A percentile compares a stretch with the other conserved stretches of the same genome.
These are phyloP conservation scores for Conoideocrella luteorostrata DNA, from an alignment of 2,329 filamentous ascomycete genomes.

Conservation along the genomic window DNA sequence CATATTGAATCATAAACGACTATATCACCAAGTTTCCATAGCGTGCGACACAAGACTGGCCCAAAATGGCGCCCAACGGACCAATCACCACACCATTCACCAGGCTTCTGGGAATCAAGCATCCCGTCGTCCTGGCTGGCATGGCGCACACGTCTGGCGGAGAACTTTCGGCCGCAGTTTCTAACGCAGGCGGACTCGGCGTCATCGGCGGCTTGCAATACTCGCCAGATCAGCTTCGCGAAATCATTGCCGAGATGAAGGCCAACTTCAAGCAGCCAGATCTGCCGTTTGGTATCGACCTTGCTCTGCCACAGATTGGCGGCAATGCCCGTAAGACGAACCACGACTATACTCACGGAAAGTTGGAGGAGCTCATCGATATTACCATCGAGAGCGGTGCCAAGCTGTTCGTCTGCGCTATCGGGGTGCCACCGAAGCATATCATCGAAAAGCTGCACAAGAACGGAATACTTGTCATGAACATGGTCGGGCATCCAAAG, in stretches of 20 bases:
- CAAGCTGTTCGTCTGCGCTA: constrained; percentile 76
- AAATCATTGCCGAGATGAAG: constrained; percentile 84
- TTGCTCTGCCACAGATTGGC: constrained; percentile 85
- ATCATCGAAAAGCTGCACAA: constrained; percentile 73
- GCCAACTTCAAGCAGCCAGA: constrained; percentile 56
- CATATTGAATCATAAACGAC: no score
- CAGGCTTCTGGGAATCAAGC: constrained; percentile 70
- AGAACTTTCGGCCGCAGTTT: constrained; percentile 75
- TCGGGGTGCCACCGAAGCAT: constrained; percentile 71
- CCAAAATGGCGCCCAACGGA: constrained; percentile 34
- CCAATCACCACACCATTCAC: constrained; percentile 73
- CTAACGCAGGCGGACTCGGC: constrained; percentile 79
- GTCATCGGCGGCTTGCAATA: constrained; percentile 68
- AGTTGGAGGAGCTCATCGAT: constrained; percentile 82
- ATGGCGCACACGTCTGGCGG: constrained; percentile 85
- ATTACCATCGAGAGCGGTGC: constrained; percentile 82
- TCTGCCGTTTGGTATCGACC: constrained; percentile 84
- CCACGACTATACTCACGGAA: constrained; percentile 89
- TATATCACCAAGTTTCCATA: no score
- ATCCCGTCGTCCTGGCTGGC: constrained; percentile 86
- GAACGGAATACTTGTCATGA: constrained; percentile 82
- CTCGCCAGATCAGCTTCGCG: constrained; percentile 66
- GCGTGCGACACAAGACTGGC: no score
- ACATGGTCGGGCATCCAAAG: constrained; percentile 92
- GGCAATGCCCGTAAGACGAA: constrained; percentile 82